Conservation (phyloP, 1,284 basidiomycete species). For the Takashimella tepidaria region DNA sequence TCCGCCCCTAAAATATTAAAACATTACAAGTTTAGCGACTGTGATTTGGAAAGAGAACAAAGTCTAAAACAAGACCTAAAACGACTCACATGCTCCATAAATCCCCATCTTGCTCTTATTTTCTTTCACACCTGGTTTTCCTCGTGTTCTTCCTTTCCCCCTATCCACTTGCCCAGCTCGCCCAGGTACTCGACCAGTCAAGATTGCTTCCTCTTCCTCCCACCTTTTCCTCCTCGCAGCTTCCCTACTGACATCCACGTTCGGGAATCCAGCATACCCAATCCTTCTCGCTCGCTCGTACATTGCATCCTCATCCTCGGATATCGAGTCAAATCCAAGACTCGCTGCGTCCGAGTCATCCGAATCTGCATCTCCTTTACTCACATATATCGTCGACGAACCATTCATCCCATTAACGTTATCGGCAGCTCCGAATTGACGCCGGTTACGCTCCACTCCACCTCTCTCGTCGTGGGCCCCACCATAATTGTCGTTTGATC, state of each 20-base stretch:
- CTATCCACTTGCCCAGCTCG: conserved; percentile 21
- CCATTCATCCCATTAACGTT: conserved; percentile 12
- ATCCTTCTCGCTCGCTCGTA: conserved; percentile 66
- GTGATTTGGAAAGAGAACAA: neutral
- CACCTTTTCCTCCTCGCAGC: conserved; percentile 31
- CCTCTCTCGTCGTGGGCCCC: conserved; percentile 11
- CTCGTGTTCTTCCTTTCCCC: conserved; percentile 16
- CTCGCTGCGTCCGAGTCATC: conserved; percentile 45
- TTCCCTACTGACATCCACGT: conserved; percentile 69
- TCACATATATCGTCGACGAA: neutral
- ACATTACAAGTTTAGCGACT: too few relatives aligned
- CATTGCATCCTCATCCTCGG: conserved; percentile 53
- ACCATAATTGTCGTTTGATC: conserved; percentile 2
- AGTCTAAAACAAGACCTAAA: too few relatives aligned
- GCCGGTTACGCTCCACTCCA: neutral
- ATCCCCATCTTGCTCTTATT: conserved; percentile 22
- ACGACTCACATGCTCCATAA: conserved; percentile 46
- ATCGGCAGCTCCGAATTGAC: conserved; percentile 1
- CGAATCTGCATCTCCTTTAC: conserved; percentile 30
- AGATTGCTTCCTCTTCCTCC: conserved; percentile 46
- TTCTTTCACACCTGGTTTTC: conserved; percentile 21
- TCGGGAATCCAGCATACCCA: conserved; percentile 89
- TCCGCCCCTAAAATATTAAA: conserved; percentile 37
- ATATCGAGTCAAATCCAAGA: conserved; percentile 38
- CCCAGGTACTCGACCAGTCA: conserved; percentile 47